Conservation (phyloP, 306 rosid genomes). For the Trichosanthes cucumerina region DNA sequence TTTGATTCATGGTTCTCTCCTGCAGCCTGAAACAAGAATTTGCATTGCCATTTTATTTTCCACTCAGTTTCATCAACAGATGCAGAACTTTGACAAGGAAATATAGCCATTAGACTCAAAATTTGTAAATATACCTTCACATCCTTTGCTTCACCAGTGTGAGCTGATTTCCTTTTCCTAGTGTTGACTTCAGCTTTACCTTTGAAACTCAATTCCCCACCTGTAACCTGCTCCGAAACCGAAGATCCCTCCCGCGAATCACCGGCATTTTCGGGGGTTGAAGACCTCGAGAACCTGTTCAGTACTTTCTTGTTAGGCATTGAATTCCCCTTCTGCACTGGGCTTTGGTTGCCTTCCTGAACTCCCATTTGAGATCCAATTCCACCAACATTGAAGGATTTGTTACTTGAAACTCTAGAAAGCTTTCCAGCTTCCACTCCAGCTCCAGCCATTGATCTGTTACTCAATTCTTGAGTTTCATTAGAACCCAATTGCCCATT, state of each 20-base stretch:
- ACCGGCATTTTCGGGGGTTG: conserved; percentile 36
- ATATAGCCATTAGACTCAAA: not conserved
- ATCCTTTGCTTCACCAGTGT: conserved; percentile 34
- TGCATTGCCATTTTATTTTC: not conserved
- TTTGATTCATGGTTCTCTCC: conserved; percentile 22
- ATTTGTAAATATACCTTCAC: conserved; percentile 22
- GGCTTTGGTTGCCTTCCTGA: conserved; percentile 18
- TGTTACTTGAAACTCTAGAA: conserved; percentile 24
- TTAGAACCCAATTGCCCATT: conserved; percentile 22
- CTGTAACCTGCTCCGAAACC: conserved; percentile 42
- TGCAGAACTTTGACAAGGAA: not conserved
- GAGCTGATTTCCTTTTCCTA: conserved; percentile 34
- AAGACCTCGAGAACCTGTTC: conserved; percentile 26
- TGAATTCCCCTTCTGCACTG: conserved; percentile 8
- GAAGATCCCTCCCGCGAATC: conserved; percentile 51
- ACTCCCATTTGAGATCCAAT: conserved; percentile 19
- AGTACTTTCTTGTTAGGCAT: conserved; percentile 18
- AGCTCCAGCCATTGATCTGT: conserved; percentile 20
- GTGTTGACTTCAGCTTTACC: conserved; percentile 17
- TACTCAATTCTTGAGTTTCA: conserved; percentile 26
- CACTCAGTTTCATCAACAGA: not conserved
- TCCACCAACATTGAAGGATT: conserved; percentile 8
- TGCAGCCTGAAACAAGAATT: conserved; percentile 17
- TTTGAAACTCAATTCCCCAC: conserved; percentile 26
- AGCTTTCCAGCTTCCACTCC: conserved; percentile 24